Evolutionary conservation across 176 grass and related monocot genomes (phyloP).

Genomic region (Carex scoparia): DNA sequence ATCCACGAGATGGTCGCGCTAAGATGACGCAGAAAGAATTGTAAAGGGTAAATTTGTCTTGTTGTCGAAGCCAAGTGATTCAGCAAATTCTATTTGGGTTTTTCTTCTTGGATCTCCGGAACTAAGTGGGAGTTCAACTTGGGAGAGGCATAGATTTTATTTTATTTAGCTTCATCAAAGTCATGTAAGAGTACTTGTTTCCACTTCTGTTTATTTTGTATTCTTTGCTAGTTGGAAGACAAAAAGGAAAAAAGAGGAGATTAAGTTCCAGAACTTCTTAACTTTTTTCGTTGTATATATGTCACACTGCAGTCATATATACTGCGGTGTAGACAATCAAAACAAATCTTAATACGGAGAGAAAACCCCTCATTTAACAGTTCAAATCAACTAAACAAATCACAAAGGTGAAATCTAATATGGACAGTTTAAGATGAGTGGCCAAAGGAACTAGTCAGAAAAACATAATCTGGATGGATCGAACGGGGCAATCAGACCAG

Average conservation of each 20-base stretch:
- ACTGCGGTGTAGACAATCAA: background rate
- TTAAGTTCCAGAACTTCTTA: background rate
- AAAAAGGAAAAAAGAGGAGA: background rate
- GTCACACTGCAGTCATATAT: background rate
- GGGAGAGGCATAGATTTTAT: background rate
- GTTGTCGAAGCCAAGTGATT: background rate
- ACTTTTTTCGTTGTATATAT: background rate
- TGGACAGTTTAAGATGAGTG: background rate
- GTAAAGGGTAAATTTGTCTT: background rate
- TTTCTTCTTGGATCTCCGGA: background rate
- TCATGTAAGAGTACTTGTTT: background rate
- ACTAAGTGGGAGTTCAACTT: background rate
- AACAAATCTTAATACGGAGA: background rate
- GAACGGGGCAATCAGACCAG: background rate
- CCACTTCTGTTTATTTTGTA: background rate
- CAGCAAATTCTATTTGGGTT: background rate
- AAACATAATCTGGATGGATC: background rate
- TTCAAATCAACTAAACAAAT: background rate
- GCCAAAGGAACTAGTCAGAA: background rate
- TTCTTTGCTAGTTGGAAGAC: background rate
- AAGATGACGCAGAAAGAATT: background rate
- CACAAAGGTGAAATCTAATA: background rate
- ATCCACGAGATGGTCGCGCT: background rate
- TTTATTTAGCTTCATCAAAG: constrained; percentile 6
- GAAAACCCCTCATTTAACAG: background rate